phyloP scores from a whole-genome alignment of 2,329 filamentous ascomycete species.

The Pestalotiopsis sp. region DNA sequence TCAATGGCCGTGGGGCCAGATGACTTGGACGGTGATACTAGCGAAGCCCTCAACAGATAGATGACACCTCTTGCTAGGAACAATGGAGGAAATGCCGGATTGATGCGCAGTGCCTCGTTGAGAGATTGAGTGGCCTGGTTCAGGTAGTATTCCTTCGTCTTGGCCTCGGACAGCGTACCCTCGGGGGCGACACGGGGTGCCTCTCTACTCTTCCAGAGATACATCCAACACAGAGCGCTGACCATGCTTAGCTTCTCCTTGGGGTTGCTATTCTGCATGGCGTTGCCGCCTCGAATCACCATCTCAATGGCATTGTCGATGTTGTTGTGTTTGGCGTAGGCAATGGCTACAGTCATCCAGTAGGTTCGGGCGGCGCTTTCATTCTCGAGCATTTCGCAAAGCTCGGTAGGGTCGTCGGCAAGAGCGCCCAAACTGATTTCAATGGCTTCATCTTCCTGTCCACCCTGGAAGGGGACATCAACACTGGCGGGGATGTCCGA shows the following conservation, averaged over 20 bases:
- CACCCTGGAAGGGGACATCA: slow-evolving; percentile 65
- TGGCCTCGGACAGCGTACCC: slow-evolving; percentile 67
- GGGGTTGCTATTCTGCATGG: slow-evolving; percentile 67
- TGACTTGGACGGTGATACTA: slow-evolving; percentile 73
- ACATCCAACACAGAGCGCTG: slow-evolving; percentile 86
- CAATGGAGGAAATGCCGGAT: slow-evolving; percentile 86
- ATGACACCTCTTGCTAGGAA: slow-evolving; percentile 90
- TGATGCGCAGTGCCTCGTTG: slow-evolving; percentile 94
- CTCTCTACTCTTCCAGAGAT: slow-evolving; percentile 84
- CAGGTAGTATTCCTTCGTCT: slow-evolving; percentile 91
- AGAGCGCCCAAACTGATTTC: slow-evolving; percentile 92
- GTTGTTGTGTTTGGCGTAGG: slow-evolving; percentile 95
- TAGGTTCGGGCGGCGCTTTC: slow-evolving; percentile 88
- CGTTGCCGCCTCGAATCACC: slow-evolving; percentile 71
- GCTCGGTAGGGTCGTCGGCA: slow-evolving; percentile 89
- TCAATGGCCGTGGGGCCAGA: slow-evolving; percentile 63
- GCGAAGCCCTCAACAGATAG: slow-evolving; percentile 81
- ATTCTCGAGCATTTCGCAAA: slow-evolving; percentile 93
- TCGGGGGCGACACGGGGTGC: slow-evolving; percentile 66
- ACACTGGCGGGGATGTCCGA: slow-evolving; percentile 65
- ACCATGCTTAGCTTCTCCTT: slow-evolving; percentile 86
- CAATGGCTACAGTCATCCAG: slow-evolving; percentile 97
- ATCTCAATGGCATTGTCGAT: slow-evolving; percentile 80
- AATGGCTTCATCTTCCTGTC: slow-evolving; percentile 72
- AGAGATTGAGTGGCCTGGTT: slow-evolving; percentile 86